phyloP scores from a whole-genome alignment of 176 grass and related monocot species.

The Phyllostachys edulis region DNA sequence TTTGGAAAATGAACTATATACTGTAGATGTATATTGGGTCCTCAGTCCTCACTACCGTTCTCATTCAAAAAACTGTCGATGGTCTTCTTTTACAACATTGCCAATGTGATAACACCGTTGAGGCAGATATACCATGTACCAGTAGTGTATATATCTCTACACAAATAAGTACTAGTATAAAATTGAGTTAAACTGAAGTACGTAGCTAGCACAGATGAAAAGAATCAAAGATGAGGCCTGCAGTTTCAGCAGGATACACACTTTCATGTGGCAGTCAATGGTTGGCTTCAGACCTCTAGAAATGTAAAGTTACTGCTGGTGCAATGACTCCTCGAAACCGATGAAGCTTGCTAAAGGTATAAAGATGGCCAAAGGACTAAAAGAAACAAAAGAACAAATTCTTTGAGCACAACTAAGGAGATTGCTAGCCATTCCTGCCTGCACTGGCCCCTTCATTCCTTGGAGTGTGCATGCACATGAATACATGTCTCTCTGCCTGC shows the following conservation, averaged over 20 bases:
- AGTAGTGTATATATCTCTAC: no score
- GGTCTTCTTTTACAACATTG: neutral
- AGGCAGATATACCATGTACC: neutral
- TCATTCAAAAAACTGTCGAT: neutral
- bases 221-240: slow-evolving; percentile 25
- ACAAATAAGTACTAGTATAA: slow-evolving; percentile 12
- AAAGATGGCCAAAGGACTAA: slow-evolving; percentile 47
- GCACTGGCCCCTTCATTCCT: slow-evolving; percentile 35
- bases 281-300: slow-evolving; percentile 79
- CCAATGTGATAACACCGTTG: neutral
- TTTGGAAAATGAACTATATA: neutral
- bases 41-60: neutral
- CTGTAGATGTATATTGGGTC: neutral
- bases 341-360: slow-evolving; percentile 48
- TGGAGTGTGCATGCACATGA: slow-evolving; percentile 40
- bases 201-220: slow-evolving; percentile 14
- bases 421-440: slow-evolving; percentile 47
- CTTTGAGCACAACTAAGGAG: slow-evolving; percentile 72
- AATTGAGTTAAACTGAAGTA: neutral
- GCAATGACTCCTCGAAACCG: slow-evolving; percentile 56
- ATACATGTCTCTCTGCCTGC: slow-evolving; percentile 43
- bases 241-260: slow-evolving; percentile 45
- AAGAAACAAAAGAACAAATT: slow-evolving; percentile 62
- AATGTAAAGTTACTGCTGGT: slow-evolving; percentile 49
- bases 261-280: slow-evolving; percentile 60